Evolutionary conservation across 352 stramenopile species (phyloP).

Genomic region (Phytophthora crassamura): DNA sequence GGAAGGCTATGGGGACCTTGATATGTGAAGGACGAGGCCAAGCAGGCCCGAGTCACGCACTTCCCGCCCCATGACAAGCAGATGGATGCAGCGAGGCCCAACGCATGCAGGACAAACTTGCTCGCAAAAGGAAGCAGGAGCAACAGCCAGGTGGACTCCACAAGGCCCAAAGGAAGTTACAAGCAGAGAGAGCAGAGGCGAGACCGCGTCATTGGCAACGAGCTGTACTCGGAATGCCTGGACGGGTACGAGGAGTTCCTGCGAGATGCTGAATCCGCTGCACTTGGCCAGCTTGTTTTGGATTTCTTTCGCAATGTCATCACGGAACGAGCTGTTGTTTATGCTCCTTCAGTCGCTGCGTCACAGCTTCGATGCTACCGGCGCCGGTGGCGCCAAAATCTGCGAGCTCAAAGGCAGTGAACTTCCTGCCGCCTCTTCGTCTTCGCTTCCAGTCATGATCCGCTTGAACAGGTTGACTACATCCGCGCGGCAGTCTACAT

Average conservation of each 20-base stretch:
- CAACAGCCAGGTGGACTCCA: slow-evolving; percentile 22
- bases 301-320: slow-evolving; percentile 4
- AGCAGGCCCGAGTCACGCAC: slow-evolving; percentile 47
- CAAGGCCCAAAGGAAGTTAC: slow-evolving; percentile 46
- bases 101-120: slow-evolving; percentile 50
- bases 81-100: slow-evolving; percentile 48
- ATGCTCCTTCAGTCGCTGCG: neutral
- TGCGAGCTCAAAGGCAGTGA: neutral
- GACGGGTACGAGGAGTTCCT: slow-evolving; percentile 72
- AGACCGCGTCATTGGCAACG: slow-evolving; percentile 49
- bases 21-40: slow-evolving; percentile 25
- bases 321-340: slow-evolving; percentile 3
- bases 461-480: slow-evolving; percentile 49
- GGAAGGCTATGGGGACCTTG: neutral
- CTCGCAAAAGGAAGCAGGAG: slow-evolving; percentile 55
- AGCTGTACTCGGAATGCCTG: slow-evolving; percentile 55
- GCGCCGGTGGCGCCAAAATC: slow-evolving; percentile 6
- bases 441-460: slow-evolving; percentile 34
- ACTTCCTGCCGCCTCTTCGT: neutral
- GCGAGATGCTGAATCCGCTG: slow-evolving; percentile 23
- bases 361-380: slow-evolving; percentile 27
- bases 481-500: slow-evolving; percentile 46
- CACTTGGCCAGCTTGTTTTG: neutral
- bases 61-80: slow-evolving; percentile 44
- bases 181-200: slow-evolving; percentile 46